phyloP scores from a whole-genome alignment of 768 basidiomycete genomes.

The Boletus sp. region DNA sequence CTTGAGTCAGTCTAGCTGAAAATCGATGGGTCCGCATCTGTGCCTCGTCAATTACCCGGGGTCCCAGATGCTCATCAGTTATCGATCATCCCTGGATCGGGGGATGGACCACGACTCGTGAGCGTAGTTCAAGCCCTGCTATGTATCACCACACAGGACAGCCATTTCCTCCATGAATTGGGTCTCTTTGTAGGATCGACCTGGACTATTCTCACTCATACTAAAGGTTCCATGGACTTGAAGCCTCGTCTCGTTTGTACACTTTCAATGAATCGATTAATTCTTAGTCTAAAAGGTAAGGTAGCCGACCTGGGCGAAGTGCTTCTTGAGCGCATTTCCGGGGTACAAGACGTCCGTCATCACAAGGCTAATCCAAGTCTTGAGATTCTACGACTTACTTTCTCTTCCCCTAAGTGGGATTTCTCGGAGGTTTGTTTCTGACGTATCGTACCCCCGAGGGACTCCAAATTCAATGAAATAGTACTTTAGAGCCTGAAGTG shows the following conservation, averaged over 20 bases:
- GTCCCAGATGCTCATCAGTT: too few relatives aligned
- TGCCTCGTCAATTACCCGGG: background rate
- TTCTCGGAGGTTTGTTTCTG: slow-evolving; percentile 25
- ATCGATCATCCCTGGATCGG: background rate
- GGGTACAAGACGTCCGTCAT: slow-evolving; percentile 39
- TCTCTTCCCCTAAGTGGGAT: slow-evolving; percentile 28
- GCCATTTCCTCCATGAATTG: slow-evolving; percentile 35
- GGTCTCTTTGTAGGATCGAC: slow-evolving; percentile 33
- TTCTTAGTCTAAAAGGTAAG: background rate
- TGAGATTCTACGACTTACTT: slow-evolving; percentile 37
- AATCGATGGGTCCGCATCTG: background rate
- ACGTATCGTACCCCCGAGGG: slow-evolving; percentile 27
- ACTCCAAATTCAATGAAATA: slow-evolving; percentile 30
- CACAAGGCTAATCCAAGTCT: slow-evolving; percentile 9
- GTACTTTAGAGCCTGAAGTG: background rate
- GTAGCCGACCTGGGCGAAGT: slow-evolving; percentile 29
- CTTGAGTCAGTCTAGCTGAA: too few relatives aligned
- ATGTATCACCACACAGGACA: slow-evolving; percentile 23
- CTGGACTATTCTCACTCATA: slow-evolving; percentile 35
- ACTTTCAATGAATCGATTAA: background rate
- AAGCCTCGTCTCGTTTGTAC: slow-evolving; percentile 3
- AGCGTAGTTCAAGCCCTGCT: slow-evolving; percentile 1
- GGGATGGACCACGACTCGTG: background rate
- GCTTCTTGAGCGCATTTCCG: slow-evolving; percentile 33
- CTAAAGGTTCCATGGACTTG: slow-evolving; percentile 30